Percentiles rank a stretch among this genome's conserved stretches.
These are phyloP conservation scores for Penicillium soppii DNA, from an alignment of 495 filamentous ascomycete species.

Conservation along the genomic window DNA sequence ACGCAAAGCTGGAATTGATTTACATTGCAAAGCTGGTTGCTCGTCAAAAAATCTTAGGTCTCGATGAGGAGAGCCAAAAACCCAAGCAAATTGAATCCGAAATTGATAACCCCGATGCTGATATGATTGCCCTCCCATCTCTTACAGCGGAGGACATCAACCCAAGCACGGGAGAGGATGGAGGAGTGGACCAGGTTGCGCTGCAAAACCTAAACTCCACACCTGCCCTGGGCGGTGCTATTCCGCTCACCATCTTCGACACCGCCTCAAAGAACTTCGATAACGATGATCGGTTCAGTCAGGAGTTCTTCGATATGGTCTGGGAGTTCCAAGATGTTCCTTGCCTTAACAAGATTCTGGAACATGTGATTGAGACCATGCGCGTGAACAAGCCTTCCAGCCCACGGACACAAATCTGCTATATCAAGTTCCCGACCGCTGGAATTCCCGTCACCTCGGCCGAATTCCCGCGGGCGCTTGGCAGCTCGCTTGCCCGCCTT, in stretches of 20 bases:
- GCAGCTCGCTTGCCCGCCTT: slow-evolving; percentile 61
- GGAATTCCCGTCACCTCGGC: slow-evolving; percentile 61
- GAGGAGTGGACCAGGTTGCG: slow-evolving; percentile 48
- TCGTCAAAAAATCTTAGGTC: slow-evolving; percentile 65
- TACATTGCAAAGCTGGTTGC: slow-evolving; percentile 79
- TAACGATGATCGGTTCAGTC: slow-evolving; percentile 59
- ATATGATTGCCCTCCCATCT: slow-evolving; percentile 61
- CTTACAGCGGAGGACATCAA: slow-evolving; percentile 68
- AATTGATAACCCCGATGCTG: slow-evolving; percentile 39
- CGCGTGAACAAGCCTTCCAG: slow-evolving; percentile 55
- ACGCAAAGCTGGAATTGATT: slow-evolving; percentile 87
- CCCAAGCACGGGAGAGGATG: slow-evolving; percentile 51
- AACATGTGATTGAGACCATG: slow-evolving; percentile 70
- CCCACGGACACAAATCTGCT: slow-evolving; percentile 62
- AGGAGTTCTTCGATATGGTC: slow-evolving; percentile 79
- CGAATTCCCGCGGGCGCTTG: slow-evolving; percentile 71
- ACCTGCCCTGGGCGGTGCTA: slow-evolving; percentile 83
- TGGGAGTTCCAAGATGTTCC: slow-evolving; percentile 62
- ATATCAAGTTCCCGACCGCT: slow-evolving; percentile 66
- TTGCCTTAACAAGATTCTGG: slow-evolving; percentile 66
- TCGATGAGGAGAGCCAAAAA: slow-evolving; percentile 53
- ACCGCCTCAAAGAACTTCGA: slow-evolving; percentile 75
- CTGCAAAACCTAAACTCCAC: slow-evolving; percentile 68
- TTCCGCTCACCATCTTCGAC: slow-evolving; percentile 91
- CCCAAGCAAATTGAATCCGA: slow-evolving; percentile 39